Evolutionary conservation across 441 rosid genomes (phyloP), one percentile per base, ranked within the genome.

Genomic region (Sinapis alba): DNA sequence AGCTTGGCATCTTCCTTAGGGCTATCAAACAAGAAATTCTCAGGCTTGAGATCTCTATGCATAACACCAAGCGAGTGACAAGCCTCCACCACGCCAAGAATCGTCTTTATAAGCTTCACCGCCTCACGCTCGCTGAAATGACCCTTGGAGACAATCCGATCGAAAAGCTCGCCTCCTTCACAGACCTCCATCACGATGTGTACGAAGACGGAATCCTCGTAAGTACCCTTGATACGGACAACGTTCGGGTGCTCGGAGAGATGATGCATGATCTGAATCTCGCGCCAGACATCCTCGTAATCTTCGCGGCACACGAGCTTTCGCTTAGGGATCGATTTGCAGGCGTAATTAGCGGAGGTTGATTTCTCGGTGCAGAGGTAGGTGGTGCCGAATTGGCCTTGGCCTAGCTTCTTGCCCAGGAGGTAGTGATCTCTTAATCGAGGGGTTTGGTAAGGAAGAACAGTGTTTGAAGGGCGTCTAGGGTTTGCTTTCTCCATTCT

Each of bases 211-310:
- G 75, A 75, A 34, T 81, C 90, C 73, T 86, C 90, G 28, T 84
- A 86, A 10, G 90, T 84, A 2, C 80, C 87, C 30, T 72, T 83
- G 84, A 86, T 84, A 76, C 82, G 77, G 21, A 86, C 87, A 53
- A 86, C 86, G 30, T 84, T 57, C 0, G 83, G 83, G 62, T 86
- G 87, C 73, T 84, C 90, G 0, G 90, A 83, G 13, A 86, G 76
- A 34, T 86, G 90, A 77, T 86, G 87, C 90, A 86, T 86, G 80
- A 86, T 84, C 84, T 84, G 86, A 75, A 91, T 89, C 85, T 91
- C 97, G 65, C 93, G 79, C 91, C 88, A 84, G n/a, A 91, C 94
- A 27, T 91, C 92, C 12, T 91, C 94, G 72, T 86, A 87, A 38
- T 91, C 97, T 72, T 91, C 94, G 41, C 78, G 84, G 75, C 89